These are phyloP conservation scores for Mycena chlorophos DNA, from an alignment of 768 basidiomycete genomes.

Conservation along the genomic window DNA sequence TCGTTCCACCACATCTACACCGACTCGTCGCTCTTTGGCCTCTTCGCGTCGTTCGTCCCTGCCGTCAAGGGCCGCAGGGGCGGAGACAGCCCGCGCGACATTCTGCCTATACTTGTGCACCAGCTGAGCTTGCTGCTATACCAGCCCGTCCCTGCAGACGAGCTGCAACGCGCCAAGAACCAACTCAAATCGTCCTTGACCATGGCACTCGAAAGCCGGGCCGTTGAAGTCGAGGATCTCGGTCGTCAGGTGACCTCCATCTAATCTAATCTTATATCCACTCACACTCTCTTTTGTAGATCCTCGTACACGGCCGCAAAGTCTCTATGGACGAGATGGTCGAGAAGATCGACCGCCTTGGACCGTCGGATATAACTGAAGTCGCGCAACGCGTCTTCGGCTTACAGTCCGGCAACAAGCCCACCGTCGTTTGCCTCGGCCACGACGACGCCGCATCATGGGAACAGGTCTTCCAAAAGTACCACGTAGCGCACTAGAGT, in stretches of 20 bases:
- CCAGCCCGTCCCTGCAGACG: conserved; percentile 59
- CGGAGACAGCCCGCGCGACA: conserved; percentile 66
- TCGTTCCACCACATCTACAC: conserved; percentile 98
- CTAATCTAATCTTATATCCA: conserved; percentile 1
- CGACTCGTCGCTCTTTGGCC: conserved; percentile 90
- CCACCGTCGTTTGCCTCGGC: conserved; percentile 85
- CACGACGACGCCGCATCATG: conserved; percentile 74
- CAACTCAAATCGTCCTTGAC: conserved; percentile 90
- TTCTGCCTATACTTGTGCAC: conserved; percentile 82
- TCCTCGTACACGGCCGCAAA: conserved; percentile 84
- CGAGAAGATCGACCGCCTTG: conserved; percentile 77
- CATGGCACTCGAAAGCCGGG: conserved; percentile 91
- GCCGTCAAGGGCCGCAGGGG: conserved; percentile 53
- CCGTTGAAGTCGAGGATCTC: conserved; percentile 85
- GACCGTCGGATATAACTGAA: conserved; percentile 64
- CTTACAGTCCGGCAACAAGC: conserved; percentile 56
- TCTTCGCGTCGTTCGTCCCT: conserved; percentile 84
- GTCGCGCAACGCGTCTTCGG: conserved; percentile 80
- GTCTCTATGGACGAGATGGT: conserved; percentile 91
- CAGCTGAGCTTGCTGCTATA: conserved; percentile 84
- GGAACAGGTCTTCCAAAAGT: conserved; percentile 62
- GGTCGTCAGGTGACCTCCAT: conserved; percentile 71
- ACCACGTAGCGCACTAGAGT: conserved; percentile 41
- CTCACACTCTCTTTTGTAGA: conserved; percentile 44
- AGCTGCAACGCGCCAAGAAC: conserved; percentile 88